Evolutionary conservation across 2,329 filamentous ascomycete genomes (phyloP), one percentile per base, ranked within the genome.

Genomic region (Fusarium zealandicum): DNA sequence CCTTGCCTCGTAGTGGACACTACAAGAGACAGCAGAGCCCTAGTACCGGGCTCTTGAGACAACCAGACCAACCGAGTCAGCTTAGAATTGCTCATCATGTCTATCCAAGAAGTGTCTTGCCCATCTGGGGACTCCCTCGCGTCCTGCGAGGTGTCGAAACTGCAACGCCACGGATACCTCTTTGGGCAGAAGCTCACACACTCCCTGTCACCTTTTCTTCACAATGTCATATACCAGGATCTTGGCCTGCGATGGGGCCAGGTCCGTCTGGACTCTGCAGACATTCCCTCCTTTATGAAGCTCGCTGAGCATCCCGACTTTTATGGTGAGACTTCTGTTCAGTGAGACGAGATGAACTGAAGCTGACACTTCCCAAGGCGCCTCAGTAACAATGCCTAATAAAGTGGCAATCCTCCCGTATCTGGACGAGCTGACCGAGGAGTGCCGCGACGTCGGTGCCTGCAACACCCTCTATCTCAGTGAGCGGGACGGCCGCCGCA

Each of bases 361-460:
- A 4, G 6, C 31, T 50, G 20, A 51, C 18, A 18, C 32, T 16
- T 33, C 8, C 36, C 14, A 36, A 25, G 87, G 88, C 48, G 84
- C 87, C 17, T 85, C 88, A 4, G 86, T 93, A 31, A 93, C 90
- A 16, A 95, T 93, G 90, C 90, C 90, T 0, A 87, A 91, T 78
- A 93, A 95, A 73, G 84, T 93, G 20, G 80, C 85, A 64, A 91
- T 93, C 69, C 83, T 93, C 54, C 80, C 84, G 0, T 80, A 90
- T 63, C 81, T 93, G 8, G 90, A 93, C 68, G 83, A 87, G 47
- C 77, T 93, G 31, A 92, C 89, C 6, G 81, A 85, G 17, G 89
- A 92, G 73, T 90, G 85, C 63, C 81, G 82, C 42, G 85, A 87
- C 30, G 87, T 92, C 17, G 90, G 90, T 40, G 90, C 90, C 43